phyloP scores from a whole-genome alignment of 2,329 filamentous ascomycete species.

The Verticillium zaregamsianum region DNA sequence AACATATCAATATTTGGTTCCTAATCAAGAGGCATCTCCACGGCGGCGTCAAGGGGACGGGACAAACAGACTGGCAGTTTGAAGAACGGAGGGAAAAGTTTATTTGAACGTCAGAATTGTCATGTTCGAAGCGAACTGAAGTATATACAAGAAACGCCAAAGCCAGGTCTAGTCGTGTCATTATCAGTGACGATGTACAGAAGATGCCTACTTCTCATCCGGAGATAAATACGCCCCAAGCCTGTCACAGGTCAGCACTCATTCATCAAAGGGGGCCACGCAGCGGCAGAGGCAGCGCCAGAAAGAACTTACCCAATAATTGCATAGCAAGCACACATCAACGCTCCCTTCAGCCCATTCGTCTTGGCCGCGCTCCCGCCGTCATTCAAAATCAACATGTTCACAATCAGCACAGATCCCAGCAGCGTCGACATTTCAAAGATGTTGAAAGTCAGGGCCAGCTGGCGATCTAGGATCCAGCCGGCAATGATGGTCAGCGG shows the following conservation, averaged over 20 bases:
- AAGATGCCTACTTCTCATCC: not conserved
- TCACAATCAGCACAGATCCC: conserved; percentile 66
- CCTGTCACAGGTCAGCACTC: not conserved
- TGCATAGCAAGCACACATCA: conserved; percentile 49
- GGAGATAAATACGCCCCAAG: conserved; percentile 7
- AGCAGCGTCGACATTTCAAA: conserved; percentile 74
- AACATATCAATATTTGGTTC: too few relatives aligned
- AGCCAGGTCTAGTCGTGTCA: not conserved
- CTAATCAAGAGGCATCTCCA: too few relatives aligned
- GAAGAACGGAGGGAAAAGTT: not conserved
- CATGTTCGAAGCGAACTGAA: not conserved
- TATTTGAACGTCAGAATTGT: not conserved
- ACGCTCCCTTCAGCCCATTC: conserved; percentile 46
- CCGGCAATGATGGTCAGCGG: conserved; percentile 57
- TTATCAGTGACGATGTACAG: not conserved
- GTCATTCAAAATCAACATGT: conserved; percentile 70
- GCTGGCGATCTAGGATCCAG: conserved; percentile 51
- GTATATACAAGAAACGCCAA: not conserved
- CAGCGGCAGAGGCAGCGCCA: not conserved
- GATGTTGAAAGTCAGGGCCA: conserved; percentile 67
- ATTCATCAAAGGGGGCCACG: not conserved
- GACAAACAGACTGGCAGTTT: too few relatives aligned
- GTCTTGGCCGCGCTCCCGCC: conserved; percentile 61
- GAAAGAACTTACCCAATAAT: conserved; percentile 37
- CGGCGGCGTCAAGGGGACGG: too few relatives aligned